phyloP scores from a whole-genome alignment of 305 asterid genomes.

The Stenogyne calaminthoides region DNA sequence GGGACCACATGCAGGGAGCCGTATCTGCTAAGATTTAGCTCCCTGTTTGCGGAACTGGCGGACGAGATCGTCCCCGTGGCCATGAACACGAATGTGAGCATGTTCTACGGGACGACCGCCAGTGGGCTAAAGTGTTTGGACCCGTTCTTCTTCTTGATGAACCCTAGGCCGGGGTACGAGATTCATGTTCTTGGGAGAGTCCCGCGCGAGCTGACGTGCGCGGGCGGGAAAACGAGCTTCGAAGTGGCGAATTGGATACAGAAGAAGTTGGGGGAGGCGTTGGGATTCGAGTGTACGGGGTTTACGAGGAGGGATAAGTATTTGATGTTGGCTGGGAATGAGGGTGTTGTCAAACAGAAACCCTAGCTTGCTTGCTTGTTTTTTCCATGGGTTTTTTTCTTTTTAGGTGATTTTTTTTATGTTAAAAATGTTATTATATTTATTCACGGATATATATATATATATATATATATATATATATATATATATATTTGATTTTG shows the following conservation, averaged over 20 bases:
- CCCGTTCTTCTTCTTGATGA: constrained; percentile 82
- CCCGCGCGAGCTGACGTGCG: constrained; percentile 64
- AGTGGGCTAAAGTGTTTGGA: constrained; percentile 89
- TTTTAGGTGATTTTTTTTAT: neutral
- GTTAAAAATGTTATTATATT: neutral
- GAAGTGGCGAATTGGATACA: constrained; percentile 90
- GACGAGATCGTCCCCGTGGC: constrained; percentile 91
- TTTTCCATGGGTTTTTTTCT: neutral
- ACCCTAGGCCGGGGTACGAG: constrained; percentile 63
- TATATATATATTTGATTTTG: neutral
- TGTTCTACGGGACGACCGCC: constrained; percentile 96
- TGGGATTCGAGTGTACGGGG: constrained; percentile 83
- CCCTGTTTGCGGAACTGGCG: constrained; percentile 76
- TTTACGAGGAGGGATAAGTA: constrained; percentile 89
- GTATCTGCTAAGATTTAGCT: constrained; percentile 77
- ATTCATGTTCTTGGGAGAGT: constrained; percentile 59
- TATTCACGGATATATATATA: neutral
- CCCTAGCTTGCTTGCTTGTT: neutral
- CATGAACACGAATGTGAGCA: constrained; percentile 53
- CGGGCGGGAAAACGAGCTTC: constrained; percentile 65
- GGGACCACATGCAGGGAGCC: constrained; percentile 99
- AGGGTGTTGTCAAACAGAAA: constrained; percentile 58
- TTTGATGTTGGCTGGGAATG: constrained; percentile 91
- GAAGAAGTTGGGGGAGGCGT: constrained; percentile 55
- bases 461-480: no score